Percentiles rank a stretch among this genome's conserved stretches.
Conservation (phyloP, 495 filamentous ascomycete species). For the Xylaria palmicola region DNA sequence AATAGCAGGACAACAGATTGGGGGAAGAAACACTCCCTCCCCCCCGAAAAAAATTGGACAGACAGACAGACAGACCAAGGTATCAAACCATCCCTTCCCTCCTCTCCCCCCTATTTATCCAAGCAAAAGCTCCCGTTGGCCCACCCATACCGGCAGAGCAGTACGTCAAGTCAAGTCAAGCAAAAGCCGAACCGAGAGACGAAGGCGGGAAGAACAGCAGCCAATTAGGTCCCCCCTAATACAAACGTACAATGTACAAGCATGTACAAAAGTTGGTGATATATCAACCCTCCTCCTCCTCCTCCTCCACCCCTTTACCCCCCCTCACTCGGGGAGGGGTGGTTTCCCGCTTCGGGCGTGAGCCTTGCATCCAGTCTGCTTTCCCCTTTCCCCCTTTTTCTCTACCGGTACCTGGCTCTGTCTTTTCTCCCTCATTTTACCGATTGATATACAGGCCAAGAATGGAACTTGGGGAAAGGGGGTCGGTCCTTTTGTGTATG, state of each 20-base stretch:
- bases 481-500: background rate
- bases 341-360: background rate
- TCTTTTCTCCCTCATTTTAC: background rate
- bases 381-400: background rate
- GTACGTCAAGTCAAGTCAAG: background rate
- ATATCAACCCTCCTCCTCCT: background rate
- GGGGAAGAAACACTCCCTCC: too few species aligned
- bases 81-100: background rate
- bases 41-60: too few species aligned
- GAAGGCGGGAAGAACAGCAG: too few species aligned
- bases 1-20: too few species aligned
- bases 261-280: background rate
- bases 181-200: too few species aligned
- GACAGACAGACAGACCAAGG: background rate
- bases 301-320: background rate
- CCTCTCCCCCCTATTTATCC: too few species aligned
- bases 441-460: background rate
- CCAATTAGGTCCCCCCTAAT: too few species aligned
- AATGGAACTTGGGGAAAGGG: background rate
- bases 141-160: too few species aligned
- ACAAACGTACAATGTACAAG: background rate
- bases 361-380: conserved; percentile 1
- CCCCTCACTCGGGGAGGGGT: too few species aligned
- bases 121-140: too few species aligned
- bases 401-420: background rate